Conservation (phyloP, 352 stramenopile genomes). For the Globisporangium echinulatum region DNA sequence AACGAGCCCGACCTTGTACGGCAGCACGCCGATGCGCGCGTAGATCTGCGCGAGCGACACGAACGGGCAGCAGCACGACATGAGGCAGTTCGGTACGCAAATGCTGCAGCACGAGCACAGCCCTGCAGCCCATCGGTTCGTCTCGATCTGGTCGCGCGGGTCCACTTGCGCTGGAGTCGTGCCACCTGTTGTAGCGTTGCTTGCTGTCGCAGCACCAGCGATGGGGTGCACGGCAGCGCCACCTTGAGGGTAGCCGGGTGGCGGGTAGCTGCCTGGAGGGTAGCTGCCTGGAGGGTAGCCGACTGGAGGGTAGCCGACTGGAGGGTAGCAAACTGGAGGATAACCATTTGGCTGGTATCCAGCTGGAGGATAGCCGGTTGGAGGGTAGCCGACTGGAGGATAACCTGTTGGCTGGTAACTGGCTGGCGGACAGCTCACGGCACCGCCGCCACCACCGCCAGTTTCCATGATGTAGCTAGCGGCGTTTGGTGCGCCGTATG, state of each 20-base stretch:
- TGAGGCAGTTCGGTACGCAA: conserved; percentile 20
- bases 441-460: not conserved
- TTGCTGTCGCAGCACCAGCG: not conserved
- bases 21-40: conserved; percentile 14
- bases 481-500: not conserved
- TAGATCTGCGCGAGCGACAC: conserved; percentile 24
- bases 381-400: not conserved
- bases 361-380: not conserved
- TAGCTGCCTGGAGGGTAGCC: not conserved
- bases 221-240: not conserved
- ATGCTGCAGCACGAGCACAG: conserved; percentile 23
- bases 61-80: conserved; percentile 22
- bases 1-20: conserved; percentile 6
- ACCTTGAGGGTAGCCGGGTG: not conserved
- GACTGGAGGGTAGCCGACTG: not conserved
- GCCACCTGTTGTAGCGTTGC: not conserved
- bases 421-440: not conserved
- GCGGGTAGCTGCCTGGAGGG: not conserved
- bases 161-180: not conserved
- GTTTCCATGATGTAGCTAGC: not conserved
- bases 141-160: conserved; percentile 11
- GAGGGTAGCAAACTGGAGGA: not conserved
- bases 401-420: not conserved
- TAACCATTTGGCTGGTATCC: not conserved
- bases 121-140: conserved; percentile 9